Evolutionary conservation across 257 asterid genomes (phyloP).

Genomic region (Solanum virginianum): DNA sequence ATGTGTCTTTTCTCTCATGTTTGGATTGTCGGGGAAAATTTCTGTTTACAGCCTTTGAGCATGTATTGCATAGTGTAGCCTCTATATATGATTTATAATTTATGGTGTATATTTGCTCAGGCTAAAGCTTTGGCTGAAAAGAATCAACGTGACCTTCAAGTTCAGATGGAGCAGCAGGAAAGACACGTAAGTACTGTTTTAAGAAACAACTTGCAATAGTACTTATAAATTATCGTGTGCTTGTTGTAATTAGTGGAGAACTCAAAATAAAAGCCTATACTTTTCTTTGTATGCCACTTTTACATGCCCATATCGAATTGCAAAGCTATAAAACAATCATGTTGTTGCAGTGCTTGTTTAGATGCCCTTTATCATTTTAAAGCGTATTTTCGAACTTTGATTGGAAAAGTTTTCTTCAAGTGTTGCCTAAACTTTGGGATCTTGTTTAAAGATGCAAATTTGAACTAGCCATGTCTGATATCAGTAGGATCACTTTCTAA

Average conservation of each 20-base stretch:
- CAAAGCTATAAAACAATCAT: not conserved
- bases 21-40: not conserved
- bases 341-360: not conserved
- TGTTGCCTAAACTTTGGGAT: not conserved
- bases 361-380: not conserved
- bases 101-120: conserved; percentile 26
- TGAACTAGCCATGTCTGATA: not conserved
- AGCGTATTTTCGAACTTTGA: not conserved
- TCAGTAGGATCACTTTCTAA: not conserved
- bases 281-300: not conserved
- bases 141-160: conserved; percentile 91
- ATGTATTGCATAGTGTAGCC: not conserved
- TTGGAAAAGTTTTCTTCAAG: not conserved
- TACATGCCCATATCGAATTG: not conserved
- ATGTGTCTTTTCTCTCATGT: not conserved
- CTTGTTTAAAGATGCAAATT: not conserved
- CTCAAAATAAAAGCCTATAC: not conserved
- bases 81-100: not conserved
- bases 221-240: not conserved
- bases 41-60: not conserved
- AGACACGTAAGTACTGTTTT: conserved; percentile 66
- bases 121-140: conserved; percentile 96
- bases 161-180: conserved; percentile 94
- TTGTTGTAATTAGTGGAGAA: not conserved
- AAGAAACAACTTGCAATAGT: not conserved